Evolutionary conservation across 2,329 filamentous ascomycete genomes (phyloP), one percentile per base, ranked within the genome.

Genomic region (Leptographium galeiforme): DNA sequence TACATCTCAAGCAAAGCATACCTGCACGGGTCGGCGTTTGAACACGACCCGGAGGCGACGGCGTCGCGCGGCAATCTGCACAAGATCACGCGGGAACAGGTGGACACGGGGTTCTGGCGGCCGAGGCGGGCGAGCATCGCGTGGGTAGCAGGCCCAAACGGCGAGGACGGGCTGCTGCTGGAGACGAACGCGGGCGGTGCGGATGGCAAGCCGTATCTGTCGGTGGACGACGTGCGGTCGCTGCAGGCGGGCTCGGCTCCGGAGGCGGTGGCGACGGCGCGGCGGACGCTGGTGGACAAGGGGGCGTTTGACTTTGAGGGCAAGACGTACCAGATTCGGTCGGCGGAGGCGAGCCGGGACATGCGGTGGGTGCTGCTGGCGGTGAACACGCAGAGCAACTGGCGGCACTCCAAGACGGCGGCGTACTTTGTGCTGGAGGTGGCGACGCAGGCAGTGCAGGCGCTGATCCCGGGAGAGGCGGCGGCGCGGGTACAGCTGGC

Each of bases 341-440:
- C 78, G 60, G 78, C 82, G 4, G 84, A 79, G 73, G 89, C 93
- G 2, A 96, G 89, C 63, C 80, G 82, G 33, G 81, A 97, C 65
- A 75, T 95, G 66, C 88, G 83, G 62, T 91, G 87, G 65, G 89
- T 98, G 4, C 76, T 98, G 51, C 71, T 96, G n/a, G 77, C 82
- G 50, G 88, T 89, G 10, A 73, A 89, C 51, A 65, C 72, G 25
- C 70, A 87, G 66, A 81, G 79, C 61, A 89, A 93, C 61, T 98
- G 89, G 85, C 82, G 93, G 59, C 86, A 97, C 67, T 97, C 91
- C 0, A 90, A 80, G 63, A 89, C 83, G 11, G 91, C 85, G 0
- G 74, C 78, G 32, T 98, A 96, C 71, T 98, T 87, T 81, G 82
- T 98, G 56, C 86, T 96, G 59, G 87, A 98, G 64, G 93, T 98